Evolutionary conservation across 2,329 filamentous ascomycete species (phyloP).

Genomic region (Dactylellina drechsleri): DNA sequence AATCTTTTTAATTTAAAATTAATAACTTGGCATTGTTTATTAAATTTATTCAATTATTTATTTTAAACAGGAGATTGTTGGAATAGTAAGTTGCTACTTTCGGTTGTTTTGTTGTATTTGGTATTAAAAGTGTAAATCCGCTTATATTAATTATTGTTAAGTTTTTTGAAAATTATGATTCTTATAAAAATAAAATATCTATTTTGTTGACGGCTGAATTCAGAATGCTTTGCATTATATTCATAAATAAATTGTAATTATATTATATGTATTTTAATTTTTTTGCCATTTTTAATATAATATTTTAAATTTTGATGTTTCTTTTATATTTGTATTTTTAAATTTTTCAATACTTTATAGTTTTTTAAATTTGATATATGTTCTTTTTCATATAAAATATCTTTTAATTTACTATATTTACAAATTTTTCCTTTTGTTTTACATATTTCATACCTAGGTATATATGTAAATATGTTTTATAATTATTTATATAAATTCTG

Average conservation of each 20-base stretch:
- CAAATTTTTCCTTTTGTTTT: conserved; percentile 2
- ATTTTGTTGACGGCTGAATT: no score
- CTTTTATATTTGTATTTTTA: background rate
- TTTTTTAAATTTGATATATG: conserved; percentile 16
- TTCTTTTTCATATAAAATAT: conserved; percentile 7
- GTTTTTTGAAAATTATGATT: no score
- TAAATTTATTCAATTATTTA: no score
- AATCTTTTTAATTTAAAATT: conserved; percentile 4
- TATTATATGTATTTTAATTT: conserved; percentile 5
- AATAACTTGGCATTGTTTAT: no score
- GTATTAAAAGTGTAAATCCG: no score
- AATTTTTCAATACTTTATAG: conserved; percentile 9
- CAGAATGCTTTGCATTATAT: no score
- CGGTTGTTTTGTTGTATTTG: no score
- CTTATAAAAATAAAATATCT: no score
- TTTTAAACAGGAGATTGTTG: no score
- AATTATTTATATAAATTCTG: background rate
- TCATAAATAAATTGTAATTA: no score
- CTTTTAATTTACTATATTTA: background rate
- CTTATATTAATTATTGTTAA: background rate
- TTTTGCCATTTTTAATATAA: conserved; percentile 12
- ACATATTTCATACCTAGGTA: background rate
- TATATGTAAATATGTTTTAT: background rate
- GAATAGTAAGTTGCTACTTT: no score
- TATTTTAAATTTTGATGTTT: no score